Evolutionary conservation across 2,329 filamentous ascomycete genomes (phyloP), one percentile per base, ranked within the genome.

Genomic region (Xylariaceae sp.): DNA sequence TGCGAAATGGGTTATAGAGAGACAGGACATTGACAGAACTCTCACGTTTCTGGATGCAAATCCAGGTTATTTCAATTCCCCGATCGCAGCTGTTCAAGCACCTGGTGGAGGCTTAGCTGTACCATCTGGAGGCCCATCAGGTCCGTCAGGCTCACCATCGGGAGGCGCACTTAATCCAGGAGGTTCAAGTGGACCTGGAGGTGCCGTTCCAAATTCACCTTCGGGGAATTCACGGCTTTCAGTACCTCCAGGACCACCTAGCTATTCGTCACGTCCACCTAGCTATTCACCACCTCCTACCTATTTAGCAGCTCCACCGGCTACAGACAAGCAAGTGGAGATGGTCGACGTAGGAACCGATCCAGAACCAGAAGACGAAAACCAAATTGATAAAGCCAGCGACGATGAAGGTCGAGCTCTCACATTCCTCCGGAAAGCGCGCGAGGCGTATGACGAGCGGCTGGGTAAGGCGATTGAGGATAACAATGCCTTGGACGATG

Each of bases 401-500:
- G 16, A 45, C 4, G 10, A 40, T 9, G 18, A 24, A n/a, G n/a
- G n/a, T n/a, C n/a, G n/a, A n/a, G 21, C 30, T 6, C 21, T 57
- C 30, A 16, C 39, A 7, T 50, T 41, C 42, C 39, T 62, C 18
- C 16, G 21, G 18, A 21, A 11, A 11, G 20, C 42, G 4, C 53
- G 54, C 6, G 9, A 29, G 2, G 8, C 6, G 6, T 62, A 64
- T 15, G 10, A 24, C 1, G 24, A 55, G 5, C 21, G 32, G 5
- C 44, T 60, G 3, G 15, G 36, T 3, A 8, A 56, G 11, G 20
- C 24, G 1, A 45, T 47, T n/a, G 11, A 24, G 1, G 15, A 37
- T 2, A 67, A 63, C 9, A 18, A 56, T 0, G 4, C 13, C 5
- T 54, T 68, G 4, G 63, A 66, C 33, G 16, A 13, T 3, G 20